Percentiles rank a stretch among this genome's conserved stretches.
Evolutionary conservation across 2,329 filamentous ascomycete genomes (phyloP).

Genomic region (Didymella glomerata): DNA sequence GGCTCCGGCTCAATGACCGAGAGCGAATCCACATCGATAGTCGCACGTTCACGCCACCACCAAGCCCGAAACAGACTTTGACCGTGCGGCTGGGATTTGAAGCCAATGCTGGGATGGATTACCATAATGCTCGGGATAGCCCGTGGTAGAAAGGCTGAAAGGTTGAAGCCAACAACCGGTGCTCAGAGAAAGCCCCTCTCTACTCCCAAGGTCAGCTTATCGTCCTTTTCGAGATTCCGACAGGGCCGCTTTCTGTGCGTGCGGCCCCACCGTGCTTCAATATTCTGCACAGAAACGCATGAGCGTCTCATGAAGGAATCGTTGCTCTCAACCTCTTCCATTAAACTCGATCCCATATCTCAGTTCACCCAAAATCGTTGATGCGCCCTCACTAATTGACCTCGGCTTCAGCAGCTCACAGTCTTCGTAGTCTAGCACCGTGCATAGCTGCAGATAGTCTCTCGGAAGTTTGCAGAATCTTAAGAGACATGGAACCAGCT

Average conservation of each 20-base stretch:
- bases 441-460: no score
- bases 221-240: background rate
- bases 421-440: no score
- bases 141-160: background rate
- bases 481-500: no score
- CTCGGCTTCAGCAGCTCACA: no score
- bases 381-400: no score
- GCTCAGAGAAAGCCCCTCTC: background rate
- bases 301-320: background rate
- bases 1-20: slow-evolving; percentile 1
- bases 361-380: background rate
- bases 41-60: background rate
- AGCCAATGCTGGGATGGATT: background rate
- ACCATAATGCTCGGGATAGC: background rate
- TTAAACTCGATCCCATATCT: background rate
- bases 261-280: slow-evolving; percentile 2
- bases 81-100: background rate
- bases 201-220: no score
- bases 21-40: background rate
- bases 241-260: background rate
- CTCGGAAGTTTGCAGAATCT: no score
- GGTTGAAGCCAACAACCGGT: background rate
- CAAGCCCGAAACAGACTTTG: background rate
- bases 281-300: background rate
- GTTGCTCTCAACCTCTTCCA: background rate